Evolutionary conservation across 164 flowering plant genomes (phyloP).

Genomic region (Vitis riparia): DNA sequence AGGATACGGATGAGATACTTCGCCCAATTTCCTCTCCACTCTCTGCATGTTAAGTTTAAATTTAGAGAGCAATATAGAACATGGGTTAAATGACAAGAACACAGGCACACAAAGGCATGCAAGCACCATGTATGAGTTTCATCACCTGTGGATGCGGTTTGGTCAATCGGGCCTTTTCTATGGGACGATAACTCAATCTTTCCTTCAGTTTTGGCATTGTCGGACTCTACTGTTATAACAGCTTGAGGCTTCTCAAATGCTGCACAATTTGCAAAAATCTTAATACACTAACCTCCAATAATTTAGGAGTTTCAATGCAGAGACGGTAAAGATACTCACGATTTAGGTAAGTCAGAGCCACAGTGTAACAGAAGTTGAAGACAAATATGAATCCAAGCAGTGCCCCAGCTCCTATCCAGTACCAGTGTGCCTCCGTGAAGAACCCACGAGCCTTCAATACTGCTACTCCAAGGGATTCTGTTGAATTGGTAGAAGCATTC

Average conservation of each 20-base stretch:
- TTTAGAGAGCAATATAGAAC: background rate
- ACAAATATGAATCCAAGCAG: slow-evolving; percentile 15
- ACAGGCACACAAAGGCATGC: too few species aligned
- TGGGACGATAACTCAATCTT: background rate
- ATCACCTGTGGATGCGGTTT: slow-evolving; percentile 1
- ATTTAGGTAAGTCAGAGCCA: slow-evolving; percentile 25
- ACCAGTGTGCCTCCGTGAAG: slow-evolving; percentile 23
- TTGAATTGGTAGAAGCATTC: slow-evolving; percentile 11
- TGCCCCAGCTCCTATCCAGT: slow-evolving; percentile 30
- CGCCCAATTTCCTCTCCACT: slow-evolving; percentile 2
- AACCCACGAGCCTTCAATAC: slow-evolving; percentile 24
- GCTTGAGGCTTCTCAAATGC: slow-evolving; percentile 15
- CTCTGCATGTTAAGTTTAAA: background rate
- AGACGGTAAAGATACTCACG: background rate
- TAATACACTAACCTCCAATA: too few species aligned
- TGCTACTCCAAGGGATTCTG: slow-evolving; percentile 14
- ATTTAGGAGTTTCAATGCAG: too few species aligned
- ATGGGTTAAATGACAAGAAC: too few species aligned
- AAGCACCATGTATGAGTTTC: background rate
- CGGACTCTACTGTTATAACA: slow-evolving; percentile 16
- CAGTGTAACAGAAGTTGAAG: slow-evolving; percentile 15
- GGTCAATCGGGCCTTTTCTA: background rate
- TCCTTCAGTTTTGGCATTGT: slow-evolving; percentile 15
- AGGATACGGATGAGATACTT: too few species aligned
- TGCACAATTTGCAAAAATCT: too few species aligned